Evolutionary conservation across 768 basidiomycete species (phyloP).

Genomic region (Baorangia bicolor): DNA sequence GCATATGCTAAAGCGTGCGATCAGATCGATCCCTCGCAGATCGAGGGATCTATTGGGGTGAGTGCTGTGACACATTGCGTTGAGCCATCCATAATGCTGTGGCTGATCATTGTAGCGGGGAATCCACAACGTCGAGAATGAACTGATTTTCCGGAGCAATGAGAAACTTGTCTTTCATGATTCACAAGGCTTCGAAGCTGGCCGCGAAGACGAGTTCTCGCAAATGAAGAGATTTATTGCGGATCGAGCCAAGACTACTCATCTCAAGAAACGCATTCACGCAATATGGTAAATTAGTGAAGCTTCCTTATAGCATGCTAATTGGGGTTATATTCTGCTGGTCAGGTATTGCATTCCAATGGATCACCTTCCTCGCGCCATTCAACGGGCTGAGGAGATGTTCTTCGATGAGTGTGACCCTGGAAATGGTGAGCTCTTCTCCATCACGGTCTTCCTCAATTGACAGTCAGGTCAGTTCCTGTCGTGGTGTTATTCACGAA

Average conservation of each 20-base stretch:
- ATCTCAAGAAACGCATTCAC: constrained; percentile 4
- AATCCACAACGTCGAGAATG: not conserved
- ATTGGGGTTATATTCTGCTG: not conserved
- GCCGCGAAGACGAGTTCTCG: not conserved
- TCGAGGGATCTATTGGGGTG: not conserved
- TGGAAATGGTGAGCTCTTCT: not conserved
- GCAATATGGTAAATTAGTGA: not conserved
- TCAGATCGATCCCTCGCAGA: not conserved
- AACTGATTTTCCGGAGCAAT: constrained; percentile 5
- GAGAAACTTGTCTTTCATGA: constrained; percentile 1
- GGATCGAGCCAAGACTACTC: not conserved
- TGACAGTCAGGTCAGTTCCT: not conserved
- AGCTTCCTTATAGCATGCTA: not conserved
- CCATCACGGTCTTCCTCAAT: too few relatives aligned
- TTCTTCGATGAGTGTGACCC: constrained; percentile 2
- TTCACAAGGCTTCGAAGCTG: constrained; percentile 4
- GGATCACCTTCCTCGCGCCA: constrained; percentile 1
- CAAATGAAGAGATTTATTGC: not conserved
- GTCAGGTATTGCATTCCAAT: constrained; percentile 9
- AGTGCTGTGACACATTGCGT: not conserved
- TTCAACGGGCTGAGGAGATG: not conserved
- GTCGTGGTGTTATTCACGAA: constrained; percentile 10
- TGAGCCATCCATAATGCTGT: too few relatives aligned
- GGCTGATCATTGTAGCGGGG: not conserved
- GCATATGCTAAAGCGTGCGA: not conserved